Evolutionary conservation across 306 rosid genomes (phyloP).

Genomic region (Pterocarpus santalinus): DNA sequence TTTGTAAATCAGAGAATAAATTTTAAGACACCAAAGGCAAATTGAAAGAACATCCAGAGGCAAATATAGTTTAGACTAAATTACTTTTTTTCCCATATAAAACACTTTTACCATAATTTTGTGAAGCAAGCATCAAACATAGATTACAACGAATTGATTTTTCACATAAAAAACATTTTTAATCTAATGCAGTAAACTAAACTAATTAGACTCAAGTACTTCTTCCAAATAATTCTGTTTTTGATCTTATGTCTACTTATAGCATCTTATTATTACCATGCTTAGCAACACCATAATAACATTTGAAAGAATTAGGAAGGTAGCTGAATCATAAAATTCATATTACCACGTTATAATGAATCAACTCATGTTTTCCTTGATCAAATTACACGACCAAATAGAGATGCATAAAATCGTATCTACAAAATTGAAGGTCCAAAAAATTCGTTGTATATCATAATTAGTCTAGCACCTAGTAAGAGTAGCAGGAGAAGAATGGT

Average conservation of each 20-base stretch:
- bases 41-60: slow-evolving; percentile 27
- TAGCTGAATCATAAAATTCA: slow-evolving; percentile 23
- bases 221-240: slow-evolving; percentile 19
- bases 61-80: slow-evolving; percentile 22
- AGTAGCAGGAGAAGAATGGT: neutral
- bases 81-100: no score
- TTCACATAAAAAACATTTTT: neutral
- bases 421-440: slow-evolving; percentile 15
- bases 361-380: neutral
- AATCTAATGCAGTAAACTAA: slow-evolving; percentile 13
- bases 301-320: neutral
- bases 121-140: slow-evolving; percentile 43
- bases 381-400: slow-evolving; percentile 36
- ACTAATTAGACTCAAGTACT: neutral
- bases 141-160: slow-evolving; percentile 24
- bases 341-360: slow-evolving; percentile 21
- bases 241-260: slow-evolving; percentile 4
- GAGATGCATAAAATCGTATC: slow-evolving; percentile 11
- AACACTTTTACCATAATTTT: neutral
- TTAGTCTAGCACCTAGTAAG: slow-evolving; percentile 1
- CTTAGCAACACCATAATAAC: neutral
- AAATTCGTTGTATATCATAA: neutral
- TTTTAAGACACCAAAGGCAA: slow-evolving; percentile 9
- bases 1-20: slow-evolving; percentile 1
- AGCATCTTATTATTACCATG: slow-evolving; percentile 5